phyloP scores from a whole-genome alignment of 306 rosid genomes.

The Cicer chorassanicum region DNA sequence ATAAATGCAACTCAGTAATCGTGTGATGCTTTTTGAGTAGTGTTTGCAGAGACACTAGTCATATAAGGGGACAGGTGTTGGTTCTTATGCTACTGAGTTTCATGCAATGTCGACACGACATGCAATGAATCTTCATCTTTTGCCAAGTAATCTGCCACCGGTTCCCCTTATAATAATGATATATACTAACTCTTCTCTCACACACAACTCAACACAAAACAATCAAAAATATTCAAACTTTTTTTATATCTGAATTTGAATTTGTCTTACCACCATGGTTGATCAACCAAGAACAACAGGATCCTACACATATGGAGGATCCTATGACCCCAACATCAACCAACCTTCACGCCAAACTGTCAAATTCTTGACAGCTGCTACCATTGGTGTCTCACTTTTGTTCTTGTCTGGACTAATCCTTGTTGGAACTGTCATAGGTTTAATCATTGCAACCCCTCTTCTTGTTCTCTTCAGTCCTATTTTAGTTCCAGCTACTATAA shows the following conservation, averaged over 20 bases:
- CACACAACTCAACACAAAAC: neutral
- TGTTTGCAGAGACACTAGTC: slow-evolving; percentile 41
- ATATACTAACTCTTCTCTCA: slow-evolving; percentile 36
- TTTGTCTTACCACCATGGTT: slow-evolving; percentile 29
- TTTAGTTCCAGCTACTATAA: slow-evolving; percentile 57
- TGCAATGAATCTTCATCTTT: slow-evolving; percentile 31
- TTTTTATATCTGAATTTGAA: slow-evolving; percentile 5
- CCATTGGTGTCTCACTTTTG: slow-evolving; percentile 59
- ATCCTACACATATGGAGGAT: slow-evolving; percentile 21
- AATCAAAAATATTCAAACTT: neutral
- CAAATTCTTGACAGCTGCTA: slow-evolving; percentile 59
- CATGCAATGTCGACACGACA: slow-evolving; percentile 60
- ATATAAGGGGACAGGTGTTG: slow-evolving; percentile 44
- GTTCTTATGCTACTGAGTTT: slow-evolving; percentile 11
- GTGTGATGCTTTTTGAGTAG: slow-evolving; percentile 7
- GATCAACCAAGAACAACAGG: slow-evolving; percentile 42
- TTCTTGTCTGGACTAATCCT: slow-evolving; percentile 56
- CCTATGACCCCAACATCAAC: slow-evolving; percentile 8
- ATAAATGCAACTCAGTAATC: neutral
- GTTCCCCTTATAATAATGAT: slow-evolving; percentile 28
- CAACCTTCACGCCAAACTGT: slow-evolving; percentile 50
- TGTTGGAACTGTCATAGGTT: slow-evolving; percentile 60
- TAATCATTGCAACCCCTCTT: slow-evolving; percentile 62
- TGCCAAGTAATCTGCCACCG: slow-evolving; percentile 47
- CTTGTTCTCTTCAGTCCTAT: slow-evolving; percentile 66